Percentiles rank a stretch among this genome's conserved stretches.
These are phyloP conservation scores for Aspergillus carbonarius DNA, from an alignment of 2,329 filamentous ascomycete genomes.

Conservation along the genomic window DNA sequence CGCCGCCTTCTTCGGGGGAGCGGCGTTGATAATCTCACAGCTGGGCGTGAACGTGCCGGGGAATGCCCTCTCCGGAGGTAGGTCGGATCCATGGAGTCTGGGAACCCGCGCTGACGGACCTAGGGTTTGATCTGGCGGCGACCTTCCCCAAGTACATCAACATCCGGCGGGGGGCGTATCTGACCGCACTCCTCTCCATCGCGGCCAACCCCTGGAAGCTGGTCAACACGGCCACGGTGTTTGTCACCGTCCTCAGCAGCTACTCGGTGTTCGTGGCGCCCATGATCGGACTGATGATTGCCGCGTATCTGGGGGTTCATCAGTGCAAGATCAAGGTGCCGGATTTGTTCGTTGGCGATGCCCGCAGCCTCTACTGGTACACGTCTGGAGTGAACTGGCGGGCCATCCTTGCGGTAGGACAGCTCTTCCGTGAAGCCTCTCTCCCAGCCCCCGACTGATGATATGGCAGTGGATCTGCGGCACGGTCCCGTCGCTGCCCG, in stretches of 20 bases:
- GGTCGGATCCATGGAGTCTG: background rate
- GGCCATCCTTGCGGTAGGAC: conserved; percentile 14
- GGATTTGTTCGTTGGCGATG: conserved; percentile 38
- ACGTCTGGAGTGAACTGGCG: conserved; percentile 26
- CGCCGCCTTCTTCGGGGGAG: conserved; percentile 24
- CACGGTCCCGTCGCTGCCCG: background rate
- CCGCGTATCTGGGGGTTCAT: conserved; percentile 48
- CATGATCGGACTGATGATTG: conserved; percentile 46
- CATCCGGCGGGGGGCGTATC: conserved; percentile 55
- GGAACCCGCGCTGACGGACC: background rate
- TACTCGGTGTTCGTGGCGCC: conserved; percentile 50
- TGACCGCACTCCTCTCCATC: conserved; percentile 41
- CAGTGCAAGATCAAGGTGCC: conserved; percentile 41
- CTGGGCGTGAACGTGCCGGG: conserved; percentile 27
- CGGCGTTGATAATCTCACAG: conserved; percentile 27
- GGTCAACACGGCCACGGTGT: conserved; percentile 23
- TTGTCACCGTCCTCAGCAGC: conserved; percentile 22
- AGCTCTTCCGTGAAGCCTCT: background rate
- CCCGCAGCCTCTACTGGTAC: conserved; percentile 26
- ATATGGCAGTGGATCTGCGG: background rate
- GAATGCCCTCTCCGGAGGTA: conserved; percentile 20
- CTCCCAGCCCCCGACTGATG: background rate
- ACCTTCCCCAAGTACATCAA: conserved; percentile 56
- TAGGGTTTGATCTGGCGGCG: conserved; percentile 49
- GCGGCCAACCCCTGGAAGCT: conserved; percentile 27